Conservation (phyloP, 352 stramenopile species). For the Blastocystis sp. region DNA sequence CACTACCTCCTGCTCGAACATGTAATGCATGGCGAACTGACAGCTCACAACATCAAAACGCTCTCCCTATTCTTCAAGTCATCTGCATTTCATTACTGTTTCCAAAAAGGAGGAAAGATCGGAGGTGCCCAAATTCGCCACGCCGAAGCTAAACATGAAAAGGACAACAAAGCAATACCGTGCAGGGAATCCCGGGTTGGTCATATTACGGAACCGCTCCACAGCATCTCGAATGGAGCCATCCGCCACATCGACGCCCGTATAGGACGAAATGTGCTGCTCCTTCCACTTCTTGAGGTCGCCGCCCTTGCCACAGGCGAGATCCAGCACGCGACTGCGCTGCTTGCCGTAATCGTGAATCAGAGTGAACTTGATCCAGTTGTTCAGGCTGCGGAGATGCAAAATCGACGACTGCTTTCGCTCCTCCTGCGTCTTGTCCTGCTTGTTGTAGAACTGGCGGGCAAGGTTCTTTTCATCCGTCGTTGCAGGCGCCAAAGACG, state of each 20-base stretch:
- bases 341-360: slow-evolving; percentile 35
- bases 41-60: slow-evolving; percentile 60
- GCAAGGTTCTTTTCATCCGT: slow-evolving; percentile 25
- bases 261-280: slow-evolving; percentile 53
- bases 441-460: slow-evolving; percentile 26
- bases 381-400: slow-evolving; percentile 65
- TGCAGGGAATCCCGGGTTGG: not conserved
- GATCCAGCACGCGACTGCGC: slow-evolving; percentile 37
- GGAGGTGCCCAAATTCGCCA: slow-evolving; percentile 23
- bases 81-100: not conserved
- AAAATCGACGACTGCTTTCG: slow-evolving; percentile 32
- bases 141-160: slow-evolving; percentile 1
- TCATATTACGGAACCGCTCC: slow-evolving; percentile 35
- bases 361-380: slow-evolving; percentile 61
- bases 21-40: slow-evolving; percentile 68
- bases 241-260: slow-evolving; percentile 58
- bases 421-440: slow-evolving; percentile 33
- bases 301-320: slow-evolving; percentile 66
- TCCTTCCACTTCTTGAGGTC: slow-evolving; percentile 69
- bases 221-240: slow-evolving; percentile 55
- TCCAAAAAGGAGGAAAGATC: slow-evolving; percentile 41
- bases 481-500: not conserved
- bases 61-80: slow-evolving; percentile 16
- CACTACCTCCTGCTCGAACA: slow-evolving; percentile 46
- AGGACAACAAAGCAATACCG: not conserved